Percentiles rank a stretch among this genome's conserved stretches.
Evolutionary conservation across 345 rosid genomes (phyloP).

Genomic region (Lepidium aucheri): DNA sequence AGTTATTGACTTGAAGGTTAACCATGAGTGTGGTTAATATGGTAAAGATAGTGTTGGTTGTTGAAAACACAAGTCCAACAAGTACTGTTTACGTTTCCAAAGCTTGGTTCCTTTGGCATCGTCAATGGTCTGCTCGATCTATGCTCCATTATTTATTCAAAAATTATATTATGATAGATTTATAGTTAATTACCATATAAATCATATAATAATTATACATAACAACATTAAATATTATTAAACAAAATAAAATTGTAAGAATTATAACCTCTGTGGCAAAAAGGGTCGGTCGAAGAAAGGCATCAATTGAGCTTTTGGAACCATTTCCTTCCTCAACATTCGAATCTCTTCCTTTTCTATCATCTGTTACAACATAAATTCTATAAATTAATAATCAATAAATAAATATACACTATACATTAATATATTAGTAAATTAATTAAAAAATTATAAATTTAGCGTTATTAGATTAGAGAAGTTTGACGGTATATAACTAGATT

Average conservation of each 20-base stretch:
- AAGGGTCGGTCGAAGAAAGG: slow-evolving; percentile 77
- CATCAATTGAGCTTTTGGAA: slow-evolving; percentile 83
- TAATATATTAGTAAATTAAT: too few species aligned
- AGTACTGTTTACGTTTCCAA: slow-evolving; percentile 41
- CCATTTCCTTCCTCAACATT: slow-evolving; percentile 69
- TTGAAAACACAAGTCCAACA: slow-evolving; percentile 51
- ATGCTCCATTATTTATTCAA: not conserved
- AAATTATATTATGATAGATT: not conserved
- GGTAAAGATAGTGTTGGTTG: slow-evolving; percentile 34
- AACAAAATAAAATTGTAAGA: not conserved
- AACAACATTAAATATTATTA: too few species aligned
- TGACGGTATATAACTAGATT: too few species aligned
- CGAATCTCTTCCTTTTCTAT: slow-evolving; percentile 73
- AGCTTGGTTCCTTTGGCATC: slow-evolving; percentile 64
- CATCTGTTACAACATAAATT: too few species aligned
- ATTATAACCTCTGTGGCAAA: slow-evolving; percentile 54
- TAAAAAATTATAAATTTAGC: too few species aligned
- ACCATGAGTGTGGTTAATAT: slow-evolving; percentile 34
- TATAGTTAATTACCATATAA: not conserved
- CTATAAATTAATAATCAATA: too few species aligned
- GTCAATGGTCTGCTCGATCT: slow-evolving; percentile 75
- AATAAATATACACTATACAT: too few species aligned
- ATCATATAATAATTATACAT: not conserved
- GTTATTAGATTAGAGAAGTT: too few species aligned
- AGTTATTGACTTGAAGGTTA: slow-evolving; percentile 22